Evolutionary conservation across 2,329 filamentous ascomycete genomes (phyloP), one percentile per base, ranked within the genome.

Genomic region (Botryotinia globosa): DNA sequence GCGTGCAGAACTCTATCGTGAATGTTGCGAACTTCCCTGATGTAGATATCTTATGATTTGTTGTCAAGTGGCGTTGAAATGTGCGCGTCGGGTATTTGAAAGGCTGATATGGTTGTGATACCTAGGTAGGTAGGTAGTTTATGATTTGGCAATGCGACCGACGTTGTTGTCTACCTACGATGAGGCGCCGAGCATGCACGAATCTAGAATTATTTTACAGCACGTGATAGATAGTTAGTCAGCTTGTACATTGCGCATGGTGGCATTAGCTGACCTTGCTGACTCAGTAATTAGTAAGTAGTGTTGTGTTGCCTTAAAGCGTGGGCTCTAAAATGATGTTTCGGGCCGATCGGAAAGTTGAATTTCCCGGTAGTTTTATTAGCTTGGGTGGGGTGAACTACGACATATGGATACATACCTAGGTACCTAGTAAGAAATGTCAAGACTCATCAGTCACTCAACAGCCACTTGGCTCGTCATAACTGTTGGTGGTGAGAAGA

Each of bases 321-420:
- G 22, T 18, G 22, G 66, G 51, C 7, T 32, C 16, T n/a, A 34
- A n/a, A 25, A n/a, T 16, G 3, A 1, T 34, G 45, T 37, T 58
- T 71, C 69, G 69, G 69, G 69, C 69, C 69, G 69, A 71, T 12
- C 59, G 69, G 69, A 51, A 18, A 25, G 42, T 42, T 39, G 58
- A 37, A 18, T 64, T 54, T 71, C 34, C 59, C 18, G 45, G 51
- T 32, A n/a, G n/a, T 29, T 62, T 45, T 37, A 39, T 45, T 37
- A 39, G 39, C 29, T 44, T 45, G 45, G 45, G 69, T 71, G 69
- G 59, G 59, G 69, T 51, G 34, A 44, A 39, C 25, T 69, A 56
- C 56, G 51, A 56, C 6, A 56, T 56, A n/a, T n/a, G n/a, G n/a
- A n/a, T n/a, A n/a, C n/a, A n/a, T n/a, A n/a, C n/a, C n/a, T n/a